Percentiles rank a stretch among this genome's conserved stretches.
Evolutionary conservation across 2,329 filamentous ascomycete species (phyloP).

Genomic region (Alternaria angustiovoidea): DNA sequence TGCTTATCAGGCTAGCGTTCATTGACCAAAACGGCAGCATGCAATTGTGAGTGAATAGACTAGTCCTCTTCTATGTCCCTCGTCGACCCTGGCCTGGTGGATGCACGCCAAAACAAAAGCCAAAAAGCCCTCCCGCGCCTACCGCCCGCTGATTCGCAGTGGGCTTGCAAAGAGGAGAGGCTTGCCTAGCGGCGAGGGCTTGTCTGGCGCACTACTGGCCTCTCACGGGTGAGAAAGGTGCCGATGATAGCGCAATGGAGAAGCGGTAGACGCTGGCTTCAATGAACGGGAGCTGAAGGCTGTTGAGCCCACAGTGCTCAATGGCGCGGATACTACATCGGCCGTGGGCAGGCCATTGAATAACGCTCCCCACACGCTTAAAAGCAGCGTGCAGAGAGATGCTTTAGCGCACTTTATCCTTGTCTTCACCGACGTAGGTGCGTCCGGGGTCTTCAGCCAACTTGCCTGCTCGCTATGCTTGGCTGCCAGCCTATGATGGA

Average conservation of each 20-base stretch:
- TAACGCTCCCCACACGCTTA: conserved; percentile 32
- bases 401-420: conserved; percentile 31
- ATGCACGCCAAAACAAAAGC: conserved; percentile 39
- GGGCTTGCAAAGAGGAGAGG: conserved; percentile 27
- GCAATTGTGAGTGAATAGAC: conserved; percentile 31
- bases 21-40: conserved; percentile 33
- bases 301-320: conserved; percentile 15
- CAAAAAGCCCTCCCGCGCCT: conserved; percentile 37
- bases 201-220: conserved; percentile 23
- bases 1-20: conserved; percentile 27
- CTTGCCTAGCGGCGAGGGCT: conserved; percentile 25
- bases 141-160: conserved; percentile 38
- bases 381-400: conserved; percentile 40
- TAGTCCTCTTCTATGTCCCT: conserved; percentile 21
- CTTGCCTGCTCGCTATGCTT: conserved; percentile 43
- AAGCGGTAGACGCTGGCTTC: conserved; percentile 26
- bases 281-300: conserved; percentile 10
- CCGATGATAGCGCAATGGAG: conserved; percentile 24
- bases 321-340: conserved; percentile 26
- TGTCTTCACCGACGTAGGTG: conserved; percentile 34
- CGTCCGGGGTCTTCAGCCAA: conserved; percentile 41
- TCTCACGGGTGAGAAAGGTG: conserved; percentile 25
- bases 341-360: conserved; percentile 22
- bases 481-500: conserved; percentile 51
- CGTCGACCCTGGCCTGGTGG: conserved; percentile 22